Evolutionary conservation across 2,329 filamentous ascomycete species (phyloP).

Genomic region (Verticillium klebahnii): DNA sequence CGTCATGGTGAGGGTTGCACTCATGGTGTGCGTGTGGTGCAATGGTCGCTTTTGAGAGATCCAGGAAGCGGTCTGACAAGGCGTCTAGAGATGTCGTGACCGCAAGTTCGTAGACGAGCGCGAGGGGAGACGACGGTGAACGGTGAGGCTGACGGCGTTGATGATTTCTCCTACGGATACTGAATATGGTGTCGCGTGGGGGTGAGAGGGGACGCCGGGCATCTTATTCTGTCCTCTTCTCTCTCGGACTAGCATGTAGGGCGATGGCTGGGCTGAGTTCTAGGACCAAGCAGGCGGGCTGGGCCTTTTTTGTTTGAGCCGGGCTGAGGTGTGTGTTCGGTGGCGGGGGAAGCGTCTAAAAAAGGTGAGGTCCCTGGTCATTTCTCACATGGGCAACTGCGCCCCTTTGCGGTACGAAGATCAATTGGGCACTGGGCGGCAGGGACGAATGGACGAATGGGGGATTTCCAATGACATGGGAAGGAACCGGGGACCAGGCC

Average conservation of each 20-base stretch:
- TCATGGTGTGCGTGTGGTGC: conserved; percentile 9
- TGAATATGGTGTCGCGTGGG: not conserved
- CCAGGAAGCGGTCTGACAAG: not conserved
- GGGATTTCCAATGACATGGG: not conserved
- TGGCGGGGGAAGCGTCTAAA: not conserved
- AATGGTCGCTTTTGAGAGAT: not conserved
- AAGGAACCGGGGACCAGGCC: not conserved
- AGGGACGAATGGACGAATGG: not conserved
- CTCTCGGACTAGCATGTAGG: not conserved
- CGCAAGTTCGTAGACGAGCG: not conserved
- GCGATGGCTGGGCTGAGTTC: not conserved
- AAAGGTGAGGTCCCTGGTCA: not conserved
- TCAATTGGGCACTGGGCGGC: not conserved
- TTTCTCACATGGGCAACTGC: not conserved
- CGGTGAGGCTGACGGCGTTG: not conserved
- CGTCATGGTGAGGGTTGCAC: conserved; percentile 12
- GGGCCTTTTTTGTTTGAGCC: not conserved
- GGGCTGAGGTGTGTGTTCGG: not conserved
- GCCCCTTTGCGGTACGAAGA: not conserved
- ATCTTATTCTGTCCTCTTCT: not conserved
- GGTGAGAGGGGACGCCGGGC: not conserved
- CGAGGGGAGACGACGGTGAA: not conserved
- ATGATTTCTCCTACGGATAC: not conserved
- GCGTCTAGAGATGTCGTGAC: not conserved
- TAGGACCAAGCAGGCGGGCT: not conserved